Base-by-base conservation (phyloP, 1,284 basidiomycete genomes). In the Tilletiaria anomala region DNA sequence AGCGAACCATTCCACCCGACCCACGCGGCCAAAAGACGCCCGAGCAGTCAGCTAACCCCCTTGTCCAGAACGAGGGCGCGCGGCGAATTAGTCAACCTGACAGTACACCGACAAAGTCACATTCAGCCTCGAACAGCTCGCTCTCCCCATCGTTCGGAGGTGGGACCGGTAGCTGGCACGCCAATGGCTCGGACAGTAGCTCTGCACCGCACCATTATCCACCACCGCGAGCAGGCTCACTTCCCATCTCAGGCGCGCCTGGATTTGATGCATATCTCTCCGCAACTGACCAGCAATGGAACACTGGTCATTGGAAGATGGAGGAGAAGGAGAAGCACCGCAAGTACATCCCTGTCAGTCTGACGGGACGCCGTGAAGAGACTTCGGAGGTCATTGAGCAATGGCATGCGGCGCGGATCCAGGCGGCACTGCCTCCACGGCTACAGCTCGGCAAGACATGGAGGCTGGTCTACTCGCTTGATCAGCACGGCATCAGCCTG, bases 401-500 rank as follows among this genome's bases (percentile, higher is more conserved):
- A 1, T 58, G 53, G 45, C 60, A 62, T 33, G 59, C 63, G 4
- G 43, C 58, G 6, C 50, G 51, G 1, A 5, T 65, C 12, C 61
- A 63, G 38, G 54, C 59, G 3, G 23, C 45, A 14, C 45, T 96
- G 1, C 85, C 91, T 0, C 78, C 86, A 0, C 74, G 93, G 14
- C 75, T 80, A 12, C 78, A 83, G 3, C 75, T 96, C 4, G 75
- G 82, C 0, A 73, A 74, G 5, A 70, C 73, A 14, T 96, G 91
- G 91, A 76, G 75, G 1, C 72, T 96, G 3, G 69, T 94, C 1
- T 96, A 94, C 69, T 89, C 85, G 10, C 72, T 93, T 14, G 91
- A 97, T 58, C 88, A 94, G 64, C 84, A 96, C 51, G 91, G 91
- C 0, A 87, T 89, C 35, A 89, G 85, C 6, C 72, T 96, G 8